These are phyloP conservation scores for Endocarpon pusillum DNA, from an alignment of 495 filamentous ascomycete genomes.

Conservation along the genomic window DNA sequence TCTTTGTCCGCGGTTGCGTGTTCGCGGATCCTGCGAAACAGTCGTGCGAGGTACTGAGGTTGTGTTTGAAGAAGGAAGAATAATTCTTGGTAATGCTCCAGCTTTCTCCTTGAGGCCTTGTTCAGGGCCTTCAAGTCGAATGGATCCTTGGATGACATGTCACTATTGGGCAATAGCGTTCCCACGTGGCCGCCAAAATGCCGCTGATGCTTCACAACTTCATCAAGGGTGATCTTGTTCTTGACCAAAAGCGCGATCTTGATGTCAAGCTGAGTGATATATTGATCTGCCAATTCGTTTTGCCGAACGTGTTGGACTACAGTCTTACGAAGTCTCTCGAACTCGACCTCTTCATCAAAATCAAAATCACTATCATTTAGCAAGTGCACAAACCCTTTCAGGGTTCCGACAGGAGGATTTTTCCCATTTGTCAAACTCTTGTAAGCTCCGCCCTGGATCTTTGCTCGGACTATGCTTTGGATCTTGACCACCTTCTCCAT, in stretches of 20 bases:
- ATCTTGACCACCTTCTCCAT: conserved; percentile 99
- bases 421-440: conserved; percentile 92
- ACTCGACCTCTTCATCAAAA: conserved; percentile 96
- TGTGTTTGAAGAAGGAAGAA: conserved; percentile 98
- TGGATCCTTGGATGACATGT: conserved; percentile 77
- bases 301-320: conserved; percentile 95
- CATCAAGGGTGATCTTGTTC: conserved; percentile 97
- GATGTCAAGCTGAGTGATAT: conserved; percentile 94
- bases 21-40: conserved; percentile 74
- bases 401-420: conserved; percentile 87
- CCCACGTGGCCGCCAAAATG: conserved; percentile 88
- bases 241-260: conserved; percentile 97
- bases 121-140: conserved; percentile 96
- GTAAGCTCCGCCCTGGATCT: conserved; percentile 93
- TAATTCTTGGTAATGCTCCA: conserved; percentile 92
- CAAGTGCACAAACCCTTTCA: conserved; percentile 95
- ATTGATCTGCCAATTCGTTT: conserved; percentile 92
- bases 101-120: conserved; percentile 82
- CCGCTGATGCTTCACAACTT: conserved; percentile 92
- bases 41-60: conserved; percentile 75
- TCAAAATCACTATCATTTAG: conserved; percentile 97
- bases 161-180: conserved; percentile 66
- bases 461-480: conserved; percentile 85
- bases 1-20: conserved; percentile 81
- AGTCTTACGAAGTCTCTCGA: conserved; percentile 77